A percentile compares a stretch with the other conserved stretches of the same genome.
Conservation (phyloP, 1,284 basidiomycete genomes). For the Moesziomyces antarcticus region DNA sequence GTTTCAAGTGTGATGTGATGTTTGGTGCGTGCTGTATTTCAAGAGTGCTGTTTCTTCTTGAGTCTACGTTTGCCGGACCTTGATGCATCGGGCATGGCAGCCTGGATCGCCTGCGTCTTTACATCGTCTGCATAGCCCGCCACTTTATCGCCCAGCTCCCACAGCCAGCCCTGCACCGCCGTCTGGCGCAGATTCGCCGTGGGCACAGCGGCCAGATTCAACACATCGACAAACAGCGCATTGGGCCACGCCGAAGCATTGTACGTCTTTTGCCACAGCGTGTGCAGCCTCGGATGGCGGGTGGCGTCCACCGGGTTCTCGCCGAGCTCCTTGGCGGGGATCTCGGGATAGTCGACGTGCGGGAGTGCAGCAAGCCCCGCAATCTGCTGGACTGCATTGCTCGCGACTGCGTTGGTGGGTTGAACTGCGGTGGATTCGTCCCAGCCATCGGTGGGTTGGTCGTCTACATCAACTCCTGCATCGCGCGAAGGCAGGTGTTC, state of each 20-base stretch:
- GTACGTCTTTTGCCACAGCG: conserved; percentile 17
- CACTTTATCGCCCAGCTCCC: conserved; percentile 26
- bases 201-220: conserved; percentile 12
- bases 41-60: too few relatives aligned
- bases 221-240: conserved; percentile 11
- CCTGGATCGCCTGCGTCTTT: conserved; percentile 20
- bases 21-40: too few relatives aligned
- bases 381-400: too few relatives aligned
- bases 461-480: conserved; percentile 8
- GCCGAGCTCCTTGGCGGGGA: conserved; percentile 31
- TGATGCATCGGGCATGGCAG: not conserved
- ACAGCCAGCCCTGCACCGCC: conserved; percentile 17
- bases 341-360: conserved; percentile 3
- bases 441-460: conserved; percentile 16
- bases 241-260: conserved; percentile 2
- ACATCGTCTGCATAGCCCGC: conserved; percentile 18
- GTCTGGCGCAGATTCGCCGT: conserved; percentile 23
- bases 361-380: not conserved
- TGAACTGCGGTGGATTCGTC: not conserved
- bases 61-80: not conserved
- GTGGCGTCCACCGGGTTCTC: conserved; percentile 35
- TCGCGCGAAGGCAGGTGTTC: not conserved
- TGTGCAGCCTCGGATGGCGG: conserved; percentile 20
- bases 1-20: too few relatives aligned
- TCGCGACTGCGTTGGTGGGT: too few relatives aligned